A percentile compares a stretch with the other conserved stretches of the same genome.
Conservation (phyloP, 1,139 yeast genomes). For the Komagataea norvegica region DNA sequence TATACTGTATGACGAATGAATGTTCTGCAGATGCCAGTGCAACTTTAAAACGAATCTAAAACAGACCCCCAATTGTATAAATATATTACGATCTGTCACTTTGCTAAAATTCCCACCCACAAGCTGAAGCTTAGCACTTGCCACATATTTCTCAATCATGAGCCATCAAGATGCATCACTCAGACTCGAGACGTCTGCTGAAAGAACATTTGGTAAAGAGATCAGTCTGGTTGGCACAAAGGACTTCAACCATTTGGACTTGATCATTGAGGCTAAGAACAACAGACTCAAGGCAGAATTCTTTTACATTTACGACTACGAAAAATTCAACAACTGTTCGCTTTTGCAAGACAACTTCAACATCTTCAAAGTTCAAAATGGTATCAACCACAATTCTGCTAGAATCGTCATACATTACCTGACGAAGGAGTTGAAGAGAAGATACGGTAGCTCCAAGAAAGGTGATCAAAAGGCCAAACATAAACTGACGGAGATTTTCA, state of each 20-base stretch:
- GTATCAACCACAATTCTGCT: slow-evolving; percentile 29
- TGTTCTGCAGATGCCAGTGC: neutral
- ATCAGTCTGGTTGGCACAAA: slow-evolving; percentile 21
- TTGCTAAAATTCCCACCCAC: too few species aligned
- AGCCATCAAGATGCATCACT: slow-evolving; percentile 4
- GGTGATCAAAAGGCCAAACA: slow-evolving; percentile 13
- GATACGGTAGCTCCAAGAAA: slow-evolving; percentile 15
- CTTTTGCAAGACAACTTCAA: slow-evolving; percentile 26
- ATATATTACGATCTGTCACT: neutral
- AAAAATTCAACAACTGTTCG: slow-evolving; percentile 25
- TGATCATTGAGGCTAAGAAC: slow-evolving; percentile 26
- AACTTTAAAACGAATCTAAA: neutral
- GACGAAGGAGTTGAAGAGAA: slow-evolving; percentile 27
- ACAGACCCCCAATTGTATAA: neutral
- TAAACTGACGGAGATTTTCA: slow-evolving; percentile 28
- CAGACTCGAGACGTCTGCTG: slow-evolving; percentile 24
- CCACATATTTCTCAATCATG: neutral
- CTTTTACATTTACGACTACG: slow-evolving; percentile 27
- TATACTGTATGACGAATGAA: neutral
- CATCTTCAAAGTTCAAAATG: slow-evolving; percentile 23
- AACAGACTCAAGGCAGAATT: slow-evolving; percentile 26
- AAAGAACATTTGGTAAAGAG: slow-evolving; percentile 24
- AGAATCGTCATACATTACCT: slow-evolving; percentile 31
- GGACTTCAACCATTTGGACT: slow-evolving; percentile 25
- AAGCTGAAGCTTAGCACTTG: neutral